Percentiles rank a stretch among this genome's conserved stretches.
phyloP scores from a whole-genome alignment of 306 rosid species.

The Leucaena leucocephala region DNA sequence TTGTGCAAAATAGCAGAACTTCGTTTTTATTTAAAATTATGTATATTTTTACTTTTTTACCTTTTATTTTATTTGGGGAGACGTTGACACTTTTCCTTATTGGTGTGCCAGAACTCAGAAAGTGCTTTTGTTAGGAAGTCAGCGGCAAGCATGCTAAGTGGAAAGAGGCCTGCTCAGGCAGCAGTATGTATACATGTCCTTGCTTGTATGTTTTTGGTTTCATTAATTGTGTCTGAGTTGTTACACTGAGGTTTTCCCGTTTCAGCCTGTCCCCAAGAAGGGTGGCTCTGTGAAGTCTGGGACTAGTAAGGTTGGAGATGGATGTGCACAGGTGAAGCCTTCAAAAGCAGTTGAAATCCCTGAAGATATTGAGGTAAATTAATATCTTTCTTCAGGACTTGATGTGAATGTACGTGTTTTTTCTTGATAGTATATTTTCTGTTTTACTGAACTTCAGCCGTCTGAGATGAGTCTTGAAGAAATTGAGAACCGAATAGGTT shows the following conservation, averaged over 20 bases:
- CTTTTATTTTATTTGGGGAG: not conserved
- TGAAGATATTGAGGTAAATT: conserved; percentile 90
- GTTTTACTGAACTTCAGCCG: conserved; percentile 59
- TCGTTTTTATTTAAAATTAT: not conserved
- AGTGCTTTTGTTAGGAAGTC: conserved; percentile 74
- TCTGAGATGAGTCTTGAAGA: conserved; percentile 96
- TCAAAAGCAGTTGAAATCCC: conserved; percentile 66
- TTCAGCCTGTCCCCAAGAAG: conserved; percentile 74
- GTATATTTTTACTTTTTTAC: not conserved
- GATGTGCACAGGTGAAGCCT: conserved; percentile 61
- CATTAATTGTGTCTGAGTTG: conserved; percentile 33
- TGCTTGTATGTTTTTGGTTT: conserved; percentile 27
- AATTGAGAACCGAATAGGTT: conserved; percentile 88
- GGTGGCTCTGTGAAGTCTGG: conserved; percentile 63
- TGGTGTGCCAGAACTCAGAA: conserved; percentile 60
- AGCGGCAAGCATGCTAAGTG: conserved; percentile 99
- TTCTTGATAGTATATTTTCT: conserved; percentile 1
- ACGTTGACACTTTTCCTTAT: conserved; percentile 1
- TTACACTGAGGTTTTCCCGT: conserved; percentile 20
- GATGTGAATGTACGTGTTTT: conserved; percentile 16
- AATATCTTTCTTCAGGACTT: not conserved
- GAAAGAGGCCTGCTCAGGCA: conserved; percentile 87
- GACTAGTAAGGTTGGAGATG: conserved; percentile 73
- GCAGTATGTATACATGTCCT: conserved; percentile 63
- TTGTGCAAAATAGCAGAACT: not conserved